phyloP scores from a whole-genome alignment of 2,329 filamentous ascomycete species.

The Arthrinium phaeospermum region DNA sequence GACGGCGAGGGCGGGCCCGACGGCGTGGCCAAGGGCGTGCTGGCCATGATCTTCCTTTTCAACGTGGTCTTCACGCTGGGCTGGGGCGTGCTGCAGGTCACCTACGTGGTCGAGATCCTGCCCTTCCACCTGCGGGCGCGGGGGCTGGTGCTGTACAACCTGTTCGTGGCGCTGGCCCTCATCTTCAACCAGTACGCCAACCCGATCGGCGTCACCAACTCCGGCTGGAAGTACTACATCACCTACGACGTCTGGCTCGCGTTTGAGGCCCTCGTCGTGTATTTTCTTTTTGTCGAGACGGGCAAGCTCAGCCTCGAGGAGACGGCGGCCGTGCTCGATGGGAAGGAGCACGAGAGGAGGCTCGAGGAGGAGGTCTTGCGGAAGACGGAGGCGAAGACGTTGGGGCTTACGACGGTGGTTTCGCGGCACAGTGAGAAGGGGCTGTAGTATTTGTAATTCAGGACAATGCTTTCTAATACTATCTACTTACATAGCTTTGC shows the following conservation, averaged over 20 bases:
- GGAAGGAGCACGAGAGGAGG: slow-evolving; percentile 37
- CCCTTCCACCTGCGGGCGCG: slow-evolving; percentile 37
- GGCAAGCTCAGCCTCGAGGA: slow-evolving; percentile 48
- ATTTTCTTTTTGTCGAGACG: slow-evolving; percentile 49
- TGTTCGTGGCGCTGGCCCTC: slow-evolving; percentile 38
- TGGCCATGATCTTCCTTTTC: slow-evolving; percentile 44
- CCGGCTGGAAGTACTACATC: slow-evolving; percentile 33
- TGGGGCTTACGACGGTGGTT: slow-evolving; percentile 19
- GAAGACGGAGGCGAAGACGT: slow-evolving; percentile 26
- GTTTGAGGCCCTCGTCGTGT: slow-evolving; percentile 29
- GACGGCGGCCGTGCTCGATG: slow-evolving; percentile 26
- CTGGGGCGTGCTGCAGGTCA: slow-evolving; percentile 38
- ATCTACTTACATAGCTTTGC: neutral
- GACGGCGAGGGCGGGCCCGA: slow-evolving; percentile 29
- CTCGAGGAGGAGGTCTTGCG: slow-evolving; percentile 24
- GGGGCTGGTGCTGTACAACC: slow-evolving; percentile 26
- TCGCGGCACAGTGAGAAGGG: neutral
- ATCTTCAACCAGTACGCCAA: slow-evolving; percentile 35
- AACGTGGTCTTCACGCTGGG: slow-evolving; percentile 40
- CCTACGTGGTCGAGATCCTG: slow-evolving; percentile 43
- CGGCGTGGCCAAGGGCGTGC: slow-evolving; percentile 29
- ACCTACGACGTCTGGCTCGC: slow-evolving; percentile 32
- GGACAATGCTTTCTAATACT: no score
- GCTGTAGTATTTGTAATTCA: neutral
- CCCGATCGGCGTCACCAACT: slow-evolving; percentile 31